Percentiles rank a stretch among this genome's conserved stretches.
Evolutionary conservation across 805 yeast genomes (phyloP).

Genomic region (Naumovozyma baii): DNA sequence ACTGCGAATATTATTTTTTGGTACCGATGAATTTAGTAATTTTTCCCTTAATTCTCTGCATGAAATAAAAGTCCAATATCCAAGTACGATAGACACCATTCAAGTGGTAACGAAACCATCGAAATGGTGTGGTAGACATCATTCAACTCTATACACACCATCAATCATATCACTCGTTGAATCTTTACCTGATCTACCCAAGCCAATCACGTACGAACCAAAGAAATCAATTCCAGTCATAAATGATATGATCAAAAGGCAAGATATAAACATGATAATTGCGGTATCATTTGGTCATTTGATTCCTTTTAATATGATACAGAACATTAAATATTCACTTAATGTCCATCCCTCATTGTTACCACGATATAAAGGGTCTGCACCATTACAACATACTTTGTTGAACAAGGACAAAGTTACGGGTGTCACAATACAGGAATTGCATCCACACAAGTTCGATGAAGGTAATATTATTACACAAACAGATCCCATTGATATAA

Average conservation of each 20-base stretch:
- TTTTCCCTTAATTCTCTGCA: constrained; percentile 38
- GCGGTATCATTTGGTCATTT: constrained; percentile 87
- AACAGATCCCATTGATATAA: constrained; percentile 27
- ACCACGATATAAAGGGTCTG: constrained; percentile 77
- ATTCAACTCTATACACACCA: constrained; percentile 38
- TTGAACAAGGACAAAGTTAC: constrained; percentile 52
- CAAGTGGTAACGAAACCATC: constrained; percentile 58
- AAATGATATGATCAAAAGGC: constrained; percentile 11
- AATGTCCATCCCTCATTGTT: constrained; percentile 90
- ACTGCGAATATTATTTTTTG: constrained; percentile 55
- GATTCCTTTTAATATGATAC: constrained; percentile 56
- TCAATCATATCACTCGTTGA: constrained; percentile 36
- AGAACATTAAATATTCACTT: constrained; percentile 45
- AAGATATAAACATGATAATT: constrained; percentile 52
- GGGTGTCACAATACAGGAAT: constrained; percentile 83
- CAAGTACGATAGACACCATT: constrained; percentile 27
- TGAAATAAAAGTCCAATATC: constrained; percentile 11
- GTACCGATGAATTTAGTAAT: constrained; percentile 65
- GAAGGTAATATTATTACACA: constrained; percentile 62
- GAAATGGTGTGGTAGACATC: constrained; percentile 54
- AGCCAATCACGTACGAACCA: constrained; percentile 20
- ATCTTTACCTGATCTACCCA: constrained; percentile 30
- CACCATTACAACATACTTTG: constrained; percentile 78
- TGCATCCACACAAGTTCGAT: constrained; percentile 84
- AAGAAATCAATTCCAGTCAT: constrained; percentile 10